Base-by-base conservation (phyloP, 2,329 filamentous ascomycete genomes). In the Domatiomyces globalis region DNA sequence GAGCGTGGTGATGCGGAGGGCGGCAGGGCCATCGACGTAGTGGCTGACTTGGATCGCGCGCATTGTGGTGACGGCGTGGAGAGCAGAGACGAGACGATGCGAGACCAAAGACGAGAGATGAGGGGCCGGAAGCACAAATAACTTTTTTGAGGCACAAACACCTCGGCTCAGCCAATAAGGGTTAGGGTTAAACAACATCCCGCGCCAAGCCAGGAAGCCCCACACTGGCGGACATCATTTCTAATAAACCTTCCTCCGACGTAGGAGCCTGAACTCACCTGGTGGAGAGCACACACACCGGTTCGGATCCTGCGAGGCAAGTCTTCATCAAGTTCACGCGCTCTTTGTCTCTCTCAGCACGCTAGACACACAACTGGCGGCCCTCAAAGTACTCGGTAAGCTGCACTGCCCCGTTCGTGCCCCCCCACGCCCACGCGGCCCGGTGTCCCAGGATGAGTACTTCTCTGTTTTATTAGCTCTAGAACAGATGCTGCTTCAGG, bases 1-100 rank as follows among this genome's bases (percentile, higher is more conserved):
- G 12, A 95, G 77, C 19, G 79, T 75, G 17, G 79, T 76, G 58
- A 94, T 84, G 55, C 73, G 77, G 66, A 96, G 85, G 63, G 92
- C 85, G 55, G 81, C 73, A 1, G 89, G 87, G 33, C 81, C 82
- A 85, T 92, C 58, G 52, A 62, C 59, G 47, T 62, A 62, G 46
- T 59, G 52, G 29, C 49, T 56, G n/a, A 62, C 54, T 55, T 61
- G 56, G 33, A 62, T 54, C 43, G 51, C 58, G 51, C 56, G 56
- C 60, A 62, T 62, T 44, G 33, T 56, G 20, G 19, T 15, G 33
- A 39, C 10, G 9, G 33, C 4, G 15, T 4, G 15, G 33, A 39
- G 15, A 39, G 10, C 2, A 15, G 33, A 39, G 33, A 5, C 12
- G 15, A n/a, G 33, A 15, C 4, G 10, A 39, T 15, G 12, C 10